phyloP scores from a whole-genome alignment of 345 rosid species.

The Moricandia moricandioides region DNA sequence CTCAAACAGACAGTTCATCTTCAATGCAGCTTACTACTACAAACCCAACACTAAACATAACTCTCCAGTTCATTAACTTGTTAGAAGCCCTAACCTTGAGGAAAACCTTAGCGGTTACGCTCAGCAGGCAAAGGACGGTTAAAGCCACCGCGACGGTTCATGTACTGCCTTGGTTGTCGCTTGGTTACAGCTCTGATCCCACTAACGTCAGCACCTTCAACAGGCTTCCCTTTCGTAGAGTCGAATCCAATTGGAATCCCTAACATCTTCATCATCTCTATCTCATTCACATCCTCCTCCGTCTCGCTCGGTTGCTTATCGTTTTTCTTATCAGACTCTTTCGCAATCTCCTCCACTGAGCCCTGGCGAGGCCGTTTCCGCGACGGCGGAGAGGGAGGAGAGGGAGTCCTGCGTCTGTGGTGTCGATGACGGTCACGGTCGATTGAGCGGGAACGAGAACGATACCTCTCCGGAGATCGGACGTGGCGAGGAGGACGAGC shows the following conservation, averaged over 20 bases:
- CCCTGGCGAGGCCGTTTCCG: slow-evolving; percentile 39
- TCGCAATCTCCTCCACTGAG: slow-evolving; percentile 50
- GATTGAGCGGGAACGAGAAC: slow-evolving; percentile 51
- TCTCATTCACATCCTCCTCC: slow-evolving; percentile 53
- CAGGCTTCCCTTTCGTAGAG: slow-evolving; percentile 93
- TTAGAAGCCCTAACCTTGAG: slow-evolving; percentile 33
- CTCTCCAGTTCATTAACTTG: too few species aligned
- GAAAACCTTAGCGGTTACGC: slow-evolving; percentile 53
- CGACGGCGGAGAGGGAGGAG: slow-evolving; percentile 51
- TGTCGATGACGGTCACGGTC: slow-evolving; percentile 55
- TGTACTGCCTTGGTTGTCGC: slow-evolving; percentile 90
- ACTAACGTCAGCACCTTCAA: slow-evolving; percentile 73
- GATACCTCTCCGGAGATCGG: slow-evolving; percentile 53
- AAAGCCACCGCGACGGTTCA: slow-evolving; percentile 93
- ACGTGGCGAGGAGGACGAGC: slow-evolving; percentile 51
- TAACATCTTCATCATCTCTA: slow-evolving; percentile 89
- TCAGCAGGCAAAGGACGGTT: slow-evolving; percentile 86
- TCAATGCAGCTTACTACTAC: not conserved
- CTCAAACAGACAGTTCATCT: not conserved
- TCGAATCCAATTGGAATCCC: slow-evolving; percentile 93
- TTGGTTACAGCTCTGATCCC: slow-evolving; percentile 78
- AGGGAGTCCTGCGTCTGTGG: slow-evolving; percentile 57
- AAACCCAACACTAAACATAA: not conserved
- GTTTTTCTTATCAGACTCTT: slow-evolving; percentile 49
- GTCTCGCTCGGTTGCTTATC: slow-evolving; percentile 13